These are phyloP conservation scores for Metschnikowia cubensis DNA, from an alignment of 805 yeast genomes.

Conservation along the genomic window DNA sequence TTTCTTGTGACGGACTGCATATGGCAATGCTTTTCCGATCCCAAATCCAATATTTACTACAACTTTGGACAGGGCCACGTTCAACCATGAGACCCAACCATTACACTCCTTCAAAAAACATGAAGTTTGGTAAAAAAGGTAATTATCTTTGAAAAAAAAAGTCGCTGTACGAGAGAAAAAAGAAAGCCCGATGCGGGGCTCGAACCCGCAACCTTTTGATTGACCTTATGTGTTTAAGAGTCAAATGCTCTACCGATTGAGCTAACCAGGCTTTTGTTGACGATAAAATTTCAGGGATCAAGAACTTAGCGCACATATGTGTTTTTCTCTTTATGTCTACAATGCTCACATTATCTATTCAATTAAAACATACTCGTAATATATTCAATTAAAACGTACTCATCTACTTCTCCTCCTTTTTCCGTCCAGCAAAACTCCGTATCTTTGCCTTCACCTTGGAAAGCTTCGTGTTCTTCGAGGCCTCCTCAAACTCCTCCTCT, in stretches of 20 bases:
- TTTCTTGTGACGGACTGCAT: too few relatives aligned
- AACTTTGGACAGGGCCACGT: too few relatives aligned
- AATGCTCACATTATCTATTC: too few relatives aligned
- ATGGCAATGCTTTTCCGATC: too few relatives aligned
- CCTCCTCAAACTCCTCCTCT: conserved; percentile 59
- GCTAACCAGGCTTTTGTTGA: conserved; percentile 16
- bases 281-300: not conserved
- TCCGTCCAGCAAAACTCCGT: not conserved
- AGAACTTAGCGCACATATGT: too few relatives aligned
- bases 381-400: not conserved
- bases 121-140: too few relatives aligned
- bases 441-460: conserved; percentile 12
- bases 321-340: too few relatives aligned
- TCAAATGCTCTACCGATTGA: conserved; percentile 22
- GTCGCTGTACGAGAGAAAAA: not conserved
- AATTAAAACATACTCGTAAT: too few relatives aligned
- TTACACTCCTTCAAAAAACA: too few relatives aligned
- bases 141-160: too few relatives aligned
- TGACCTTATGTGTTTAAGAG: conserved; percentile 20
- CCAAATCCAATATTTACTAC: too few relatives aligned
- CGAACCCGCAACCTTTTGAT: conserved; percentile 23
- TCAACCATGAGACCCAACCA: too few relatives aligned
- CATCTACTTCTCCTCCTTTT: not conserved
- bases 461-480: conserved; percentile 11
- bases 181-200: conserved; percentile 22